Conservation (phyloP, 2,329 filamentous ascomycete genomes). For the Fusarium illudens region DNA sequence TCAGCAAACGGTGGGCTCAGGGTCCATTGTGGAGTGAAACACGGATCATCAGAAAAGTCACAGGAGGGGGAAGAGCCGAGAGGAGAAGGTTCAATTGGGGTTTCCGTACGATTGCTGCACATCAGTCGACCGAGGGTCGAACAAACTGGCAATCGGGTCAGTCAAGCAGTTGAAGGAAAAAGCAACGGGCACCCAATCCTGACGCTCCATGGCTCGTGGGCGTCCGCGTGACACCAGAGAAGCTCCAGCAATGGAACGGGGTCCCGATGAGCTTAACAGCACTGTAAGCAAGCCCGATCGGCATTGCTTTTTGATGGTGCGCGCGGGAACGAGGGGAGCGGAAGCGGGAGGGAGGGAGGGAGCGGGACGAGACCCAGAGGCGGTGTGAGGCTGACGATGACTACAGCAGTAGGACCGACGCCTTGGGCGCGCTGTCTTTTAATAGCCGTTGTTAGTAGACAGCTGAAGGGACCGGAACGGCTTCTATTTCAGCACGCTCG, state of each 20-base stretch:
- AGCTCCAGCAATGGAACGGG: neutral
- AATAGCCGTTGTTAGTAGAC: constrained; percentile 4
- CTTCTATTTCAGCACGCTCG: constrained; percentile 18
- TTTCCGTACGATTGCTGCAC: constrained; percentile 2
- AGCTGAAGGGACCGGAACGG: constrained; percentile 24
- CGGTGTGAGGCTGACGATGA: constrained; percentile 40
- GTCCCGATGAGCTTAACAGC: constrained; percentile 2
- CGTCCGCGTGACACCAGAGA: constrained; percentile 24
- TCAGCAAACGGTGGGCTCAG: constrained; percentile 18
- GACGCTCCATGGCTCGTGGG: constrained; percentile 1
- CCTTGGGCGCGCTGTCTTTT: constrained; percentile 18
- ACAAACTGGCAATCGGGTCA: constrained; percentile 5
- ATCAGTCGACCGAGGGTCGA: constrained; percentile 28
- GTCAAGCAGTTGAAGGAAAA: constrained; percentile 4
- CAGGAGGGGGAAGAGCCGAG: neutral
- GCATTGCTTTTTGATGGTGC: constrained; percentile 28
- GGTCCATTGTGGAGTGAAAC: constrained; percentile 26
- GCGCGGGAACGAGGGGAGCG: constrained; percentile 40
- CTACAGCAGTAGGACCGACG: neutral
- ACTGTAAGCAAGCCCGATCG: constrained; percentile 28
- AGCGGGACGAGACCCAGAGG: constrained; percentile 42
- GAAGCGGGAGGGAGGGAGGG: constrained; percentile 37
- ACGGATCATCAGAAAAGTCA: neutral
- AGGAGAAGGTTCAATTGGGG: neutral
- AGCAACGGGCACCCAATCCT: constrained; percentile 17